Base-by-base conservation (phyloP, 129 eudicot genomes). In the carrot (Daucus carota) region DNA sequence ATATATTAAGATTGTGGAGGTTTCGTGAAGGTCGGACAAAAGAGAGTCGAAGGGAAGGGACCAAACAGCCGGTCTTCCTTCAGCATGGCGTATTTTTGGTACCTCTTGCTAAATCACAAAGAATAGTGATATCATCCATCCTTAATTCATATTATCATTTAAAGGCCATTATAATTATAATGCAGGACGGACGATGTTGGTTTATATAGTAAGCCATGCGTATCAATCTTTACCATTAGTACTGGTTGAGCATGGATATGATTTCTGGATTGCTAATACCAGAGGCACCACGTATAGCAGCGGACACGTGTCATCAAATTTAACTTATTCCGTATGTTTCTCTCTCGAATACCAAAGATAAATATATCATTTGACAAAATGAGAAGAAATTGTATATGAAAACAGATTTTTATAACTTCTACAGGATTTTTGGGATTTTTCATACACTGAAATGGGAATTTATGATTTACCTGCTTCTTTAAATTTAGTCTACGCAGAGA, bases 181-280 rank as follows among this genome's bases (percentile, higher is more conserved):
- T n/a, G 82, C 79, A 93, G 98, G 96, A 93, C 73, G 98, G 98
- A 5, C 45, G 78, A 85, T 78, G 92, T 22, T 93, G 97, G 98
- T 67, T 90, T n/a, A n/a, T 62, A 0, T 29, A 46, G 67, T 90
- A 67, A 88, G 79, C 80, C 66, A 89, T n/a, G 95, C 97, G 0
- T 86, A 89, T 22, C 82, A 93, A 76, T 80, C 92, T 36, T 82
- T 93, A 57, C 93, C 97, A 13, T 78, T 87, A 74, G 84, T 93
- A 15, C 82, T 93, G 81, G 96, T 92, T 15, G 97, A 93, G 62
- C 79, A 79, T 7, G 97, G 97, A 17, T 93, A 75, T 57, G 98
- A 93, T 81, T 96, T 93, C 3, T 90, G 98, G 98, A 82, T 93
- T 65, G 80, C 92, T 75, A 90, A 93, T 76, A 82, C 81, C 36